phyloP scores from a whole-genome alignment of 257 asterid species.

The Mitragyna speciosa region DNA sequence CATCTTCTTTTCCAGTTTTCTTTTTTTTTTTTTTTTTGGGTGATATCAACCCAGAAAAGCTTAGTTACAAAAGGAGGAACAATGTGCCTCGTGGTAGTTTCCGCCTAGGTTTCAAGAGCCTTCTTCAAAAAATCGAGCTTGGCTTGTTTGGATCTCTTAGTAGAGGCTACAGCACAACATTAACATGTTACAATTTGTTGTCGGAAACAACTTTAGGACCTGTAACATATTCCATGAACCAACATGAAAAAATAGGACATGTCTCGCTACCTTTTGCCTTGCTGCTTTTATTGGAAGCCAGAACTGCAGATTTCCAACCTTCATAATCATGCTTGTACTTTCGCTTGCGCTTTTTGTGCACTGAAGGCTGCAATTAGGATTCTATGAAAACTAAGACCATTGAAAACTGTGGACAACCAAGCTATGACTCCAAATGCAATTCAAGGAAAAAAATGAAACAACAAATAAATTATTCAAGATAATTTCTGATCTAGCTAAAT shows the following conservation, averaged over 20 bases:
- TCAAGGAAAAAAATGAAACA: not conserved
- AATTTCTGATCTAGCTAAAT: not conserved
- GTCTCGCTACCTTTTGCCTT: slow-evolving; percentile 51
- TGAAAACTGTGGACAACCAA: not conserved
- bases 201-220: not conserved
- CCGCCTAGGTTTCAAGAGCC: slow-evolving; percentile 47
- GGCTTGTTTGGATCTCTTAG: slow-evolving; percentile 59
- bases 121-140: slow-evolving; percentile 60
- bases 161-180: slow-evolving; percentile 42
- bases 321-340: slow-evolving; percentile 51
- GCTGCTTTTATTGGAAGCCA: slow-evolving; percentile 49
- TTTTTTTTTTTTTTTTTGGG: slow-evolving; percentile 1
- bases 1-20: slow-evolving; percentile 12
- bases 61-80: not conserved
- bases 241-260: not conserved
- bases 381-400: not conserved
- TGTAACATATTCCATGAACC: not conserved
- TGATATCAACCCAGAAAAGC: slow-evolving; percentile 12
- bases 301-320: slow-evolving; percentile 76
- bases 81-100: slow-evolving; percentile 37
- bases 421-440: not conserved
- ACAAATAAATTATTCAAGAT: not conserved
- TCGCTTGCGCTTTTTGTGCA: slow-evolving; percentile 69
- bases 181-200: slow-evolving; percentile 11
- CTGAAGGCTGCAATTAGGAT: slow-evolving; percentile 58